A percentile compares a stretch with the other conserved stretches of the same genome.
phyloP scores from a whole-genome alignment of 495 filamentous ascomycete species.

The Talaromyces wortmannii region DNA sequence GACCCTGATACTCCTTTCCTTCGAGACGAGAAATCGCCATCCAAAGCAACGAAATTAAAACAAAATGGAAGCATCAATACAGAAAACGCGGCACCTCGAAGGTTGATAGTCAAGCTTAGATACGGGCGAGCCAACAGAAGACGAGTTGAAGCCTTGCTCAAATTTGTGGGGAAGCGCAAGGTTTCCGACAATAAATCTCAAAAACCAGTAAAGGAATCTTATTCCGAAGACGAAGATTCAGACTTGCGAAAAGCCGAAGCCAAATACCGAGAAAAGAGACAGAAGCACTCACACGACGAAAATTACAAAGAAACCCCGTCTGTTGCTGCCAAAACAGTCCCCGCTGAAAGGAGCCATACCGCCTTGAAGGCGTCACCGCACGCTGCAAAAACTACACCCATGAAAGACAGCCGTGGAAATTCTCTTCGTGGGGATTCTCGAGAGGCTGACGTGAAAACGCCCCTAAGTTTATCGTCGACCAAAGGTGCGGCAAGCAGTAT shows the following conservation, averaged over 20 bases:
- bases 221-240: slow-evolving; percentile 13
- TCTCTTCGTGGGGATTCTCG: slow-evolving; percentile 12
- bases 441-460: slow-evolving; percentile 24
- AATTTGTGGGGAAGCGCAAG: slow-evolving; percentile 36
- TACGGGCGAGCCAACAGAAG: slow-evolving; percentile 36
- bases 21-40: neutral
- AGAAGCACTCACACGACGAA: slow-evolving; percentile 6
- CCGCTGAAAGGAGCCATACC: slow-evolving; percentile 13
- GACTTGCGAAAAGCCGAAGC: slow-evolving; percentile 9
- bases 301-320: neutral
- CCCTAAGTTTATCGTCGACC: slow-evolving; percentile 10
- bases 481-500: slow-evolving; percentile 21
- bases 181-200: slow-evolving; percentile 17
- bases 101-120: slow-evolving; percentile 26
- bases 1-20: neutral
- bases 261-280: slow-evolving; percentile 13
- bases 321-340: neutral
- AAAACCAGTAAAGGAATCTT: slow-evolving; percentile 17
- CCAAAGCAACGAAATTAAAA: neutral
- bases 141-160: slow-evolving; percentile 36
- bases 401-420: slow-evolving; percentile 15
- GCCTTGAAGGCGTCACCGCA: slow-evolving; percentile 5
- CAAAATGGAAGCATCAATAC: neutral
- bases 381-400: slow-evolving; percentile 21
- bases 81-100: neutral